Evolutionary conservation across 495 filamentous ascomycete genomes (phyloP), one percentile per base, ranked within the genome.

Genomic region (Aspergillus egyptiacus): DNA sequence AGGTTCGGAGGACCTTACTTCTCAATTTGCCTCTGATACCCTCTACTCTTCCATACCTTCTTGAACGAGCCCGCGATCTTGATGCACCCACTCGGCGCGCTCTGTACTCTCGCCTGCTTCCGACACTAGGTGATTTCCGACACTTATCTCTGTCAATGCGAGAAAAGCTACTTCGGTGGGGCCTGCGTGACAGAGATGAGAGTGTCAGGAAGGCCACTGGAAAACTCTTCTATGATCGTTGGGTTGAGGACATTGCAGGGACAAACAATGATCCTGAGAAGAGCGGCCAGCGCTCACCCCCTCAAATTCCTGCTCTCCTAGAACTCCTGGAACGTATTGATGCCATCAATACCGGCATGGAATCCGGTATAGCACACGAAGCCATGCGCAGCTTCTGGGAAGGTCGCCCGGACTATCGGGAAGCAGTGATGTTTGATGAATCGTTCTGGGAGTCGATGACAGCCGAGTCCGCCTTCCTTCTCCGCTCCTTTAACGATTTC

Each of bases 361-460:
- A 96, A 61, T 86, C 83, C 53, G 93, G 93, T 3, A 87, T 96
- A 31, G 90, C 87, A 1, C 77, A 89, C 17, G 87, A 95, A 56
- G 93, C 94, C 3, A 91, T 99, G 87, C 83, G 79, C 50, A 85
- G 87, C 39, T 97, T 99, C 72, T 99, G 93, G 93, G 85, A 89
- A 57, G 88, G 90, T 24, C 81, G 93, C 19, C 84, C 87, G 2
- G 93, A 99, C 61, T 96, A 97, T 61, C 73, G 87, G 4, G 87
- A 93, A 27, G 81, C 76, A 13, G 73, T 96, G 42, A 68, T 73
- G 17, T 95, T 99, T 50, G 83, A 89, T 40, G 86, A 96, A 57
- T 68, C 68, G 6, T 99, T 89, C 71, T 99, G 90, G 86, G 83
- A 96, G 50, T 80, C 78, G 5, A 73, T 97, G 14, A 89, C 79